Base-by-base conservation (phyloP, 805 yeast species). In the Trichomonascus vanleenenianus region DNA sequence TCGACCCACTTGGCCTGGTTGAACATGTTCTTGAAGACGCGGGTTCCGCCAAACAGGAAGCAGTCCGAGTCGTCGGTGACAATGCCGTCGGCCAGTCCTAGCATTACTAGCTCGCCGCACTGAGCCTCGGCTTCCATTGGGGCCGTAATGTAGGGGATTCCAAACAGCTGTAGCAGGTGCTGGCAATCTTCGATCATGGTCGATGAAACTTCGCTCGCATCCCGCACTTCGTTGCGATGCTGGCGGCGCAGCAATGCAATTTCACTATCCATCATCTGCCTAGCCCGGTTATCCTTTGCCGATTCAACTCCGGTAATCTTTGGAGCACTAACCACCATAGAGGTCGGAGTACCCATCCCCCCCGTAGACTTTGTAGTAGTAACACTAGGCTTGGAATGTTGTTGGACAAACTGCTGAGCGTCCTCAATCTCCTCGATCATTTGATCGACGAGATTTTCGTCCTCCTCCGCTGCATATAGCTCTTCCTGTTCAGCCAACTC, bases 41-140 rank as follows among this genome's bases (percentile, higher is more conserved):
- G 47, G 44, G 78, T 77, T 1, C 96, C 96, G 0, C 97, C 97
- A 69, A 93, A 93, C 32, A 93, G 63, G 55, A 93, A 93, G 42
- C 95, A 88, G 73, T 93, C 99, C 53, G 96, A 86, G 68, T 93
- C 99, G 65, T 93, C 99, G 0, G 98, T 93, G 19, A 93, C 81
- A 4, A 93, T 83, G 0, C 98, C 99, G 63, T 93, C 97, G 3
- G 91, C 96, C 15, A 93, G 67, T 0, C 75, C 77, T 18, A 88
- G 62, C n/a, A 63, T 58, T 34, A 78, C 63, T 5, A 93, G 65
- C 52, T 83, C 85, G 0, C 96, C 96, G 66, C 99, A 93, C 58
- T 93, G 98, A 0, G 98, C 97, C 66, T 93, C 99, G 1, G 98
- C 98, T 64, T 93, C 99, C 89, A 87, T 87, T 1, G 98, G 99